Percentiles rank a stretch among this genome's conserved stretches.
Evolutionary conservation across 768 basidiomycete genomes (phyloP).

Genomic region (Hebeloma cylindrosporum): DNA sequence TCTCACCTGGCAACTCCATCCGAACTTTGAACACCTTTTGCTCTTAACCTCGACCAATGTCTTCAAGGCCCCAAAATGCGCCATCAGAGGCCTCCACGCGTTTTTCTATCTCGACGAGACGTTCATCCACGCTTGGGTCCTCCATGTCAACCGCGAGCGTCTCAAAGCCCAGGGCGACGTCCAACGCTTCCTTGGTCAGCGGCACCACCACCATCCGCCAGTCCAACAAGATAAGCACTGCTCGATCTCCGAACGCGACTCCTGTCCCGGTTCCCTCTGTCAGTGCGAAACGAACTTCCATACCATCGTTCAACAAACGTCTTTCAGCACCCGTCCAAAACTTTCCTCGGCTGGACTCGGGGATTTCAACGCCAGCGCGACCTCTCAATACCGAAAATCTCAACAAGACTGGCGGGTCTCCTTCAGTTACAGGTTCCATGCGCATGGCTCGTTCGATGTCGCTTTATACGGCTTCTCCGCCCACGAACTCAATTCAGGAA

Average conservation of each 20-base stretch:
- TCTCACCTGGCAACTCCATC: not conserved
- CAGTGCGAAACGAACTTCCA: constrained; percentile 38
- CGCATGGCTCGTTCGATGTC: constrained; percentile 27
- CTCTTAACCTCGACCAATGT: constrained; percentile 18
- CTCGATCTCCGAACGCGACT: constrained; percentile 52
- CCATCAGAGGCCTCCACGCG: constrained; percentile 60
- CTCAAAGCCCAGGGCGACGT: constrained; percentile 54
- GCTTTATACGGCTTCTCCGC: constrained; percentile 23
- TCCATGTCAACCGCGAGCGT: constrained; percentile 31
- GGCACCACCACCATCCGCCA: constrained; percentile 51
- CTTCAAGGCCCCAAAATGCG: constrained; percentile 26
- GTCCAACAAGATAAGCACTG: constrained; percentile 25
- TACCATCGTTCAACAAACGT: constrained; percentile 37
- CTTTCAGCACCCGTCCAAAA: constrained; percentile 38
- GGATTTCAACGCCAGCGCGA: constrained; percentile 21
- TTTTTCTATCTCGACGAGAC: constrained; percentile 38
- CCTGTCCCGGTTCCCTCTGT: constrained; percentile 35
- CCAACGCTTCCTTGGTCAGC: constrained; percentile 49
- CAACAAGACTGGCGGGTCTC: constrained; percentile 9
- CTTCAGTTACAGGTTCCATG: constrained; percentile 27
- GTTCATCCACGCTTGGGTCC: constrained; percentile 41
- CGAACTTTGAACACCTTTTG: not conserved
- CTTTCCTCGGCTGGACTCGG: constrained; percentile 29
- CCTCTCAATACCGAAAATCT: constrained; percentile 21
- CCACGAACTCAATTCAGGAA: constrained; percentile 16